A percentile compares a stretch with the other conserved stretches of the same genome.
Conservation (phyloP, 2,329 filamentous ascomycete species). For the Massarina eburnea region DNA sequence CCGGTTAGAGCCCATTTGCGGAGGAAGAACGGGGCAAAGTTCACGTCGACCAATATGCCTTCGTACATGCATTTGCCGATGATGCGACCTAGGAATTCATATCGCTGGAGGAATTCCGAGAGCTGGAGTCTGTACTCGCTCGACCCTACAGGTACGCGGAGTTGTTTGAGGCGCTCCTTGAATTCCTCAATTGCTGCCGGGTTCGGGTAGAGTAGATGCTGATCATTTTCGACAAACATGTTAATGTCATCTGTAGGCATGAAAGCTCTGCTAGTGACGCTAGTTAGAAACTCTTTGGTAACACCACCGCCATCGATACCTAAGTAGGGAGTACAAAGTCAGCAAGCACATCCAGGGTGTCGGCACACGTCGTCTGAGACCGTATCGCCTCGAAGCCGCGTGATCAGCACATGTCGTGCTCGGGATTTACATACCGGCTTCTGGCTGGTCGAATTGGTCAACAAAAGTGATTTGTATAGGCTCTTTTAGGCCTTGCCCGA, state of each 20-base stretch:
- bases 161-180: conserved; percentile 58
- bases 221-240: conserved; percentile 81
- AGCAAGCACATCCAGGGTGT: no score
- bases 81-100: conserved; percentile 89
- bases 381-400: no score
- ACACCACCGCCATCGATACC: conserved; percentile 96
- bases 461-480: conserved; percentile 96
- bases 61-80: conserved; percentile 98
- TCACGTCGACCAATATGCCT: conserved; percentile 89
- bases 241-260: conserved; percentile 55
- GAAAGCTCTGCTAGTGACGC: conserved; percentile 84
- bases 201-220: conserved; percentile 87
- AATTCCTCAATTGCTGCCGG: conserved; percentile 73
- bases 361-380: no score
- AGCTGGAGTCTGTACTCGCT: conserved; percentile 61
- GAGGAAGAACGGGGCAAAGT: conserved; percentile 93
- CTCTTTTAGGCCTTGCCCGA: conserved; percentile 85
- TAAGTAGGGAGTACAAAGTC: no score
- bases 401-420: no score
- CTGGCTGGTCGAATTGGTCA: conserved; percentile 80
- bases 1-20: conserved; percentile 88
- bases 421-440: no score
- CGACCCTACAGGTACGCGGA: conserved; percentile 56
- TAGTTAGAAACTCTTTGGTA: conserved; percentile 94
- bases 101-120: conserved; percentile 67